Conservation (phyloP, 148 eudicot species). For the Amaranthus hypochondriacus region DNA sequence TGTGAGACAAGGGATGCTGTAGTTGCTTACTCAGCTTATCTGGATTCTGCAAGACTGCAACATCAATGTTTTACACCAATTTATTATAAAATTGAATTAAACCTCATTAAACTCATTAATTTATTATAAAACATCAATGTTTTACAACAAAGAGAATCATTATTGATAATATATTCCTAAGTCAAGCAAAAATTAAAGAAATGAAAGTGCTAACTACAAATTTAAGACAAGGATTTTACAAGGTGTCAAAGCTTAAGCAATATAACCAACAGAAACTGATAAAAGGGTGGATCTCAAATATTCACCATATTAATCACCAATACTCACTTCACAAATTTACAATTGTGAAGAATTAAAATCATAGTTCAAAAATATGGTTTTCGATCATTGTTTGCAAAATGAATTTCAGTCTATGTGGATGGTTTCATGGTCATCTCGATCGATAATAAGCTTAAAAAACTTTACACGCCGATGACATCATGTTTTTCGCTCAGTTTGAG, state of each 20-base stretch:
- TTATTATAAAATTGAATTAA: not conserved
- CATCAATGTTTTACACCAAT: not conserved
- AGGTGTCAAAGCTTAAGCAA: not conserved
- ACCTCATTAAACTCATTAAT: not conserved
- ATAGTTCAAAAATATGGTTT: not conserved
- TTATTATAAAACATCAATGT: not conserved
- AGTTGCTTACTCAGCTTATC: conserved; percentile 5
- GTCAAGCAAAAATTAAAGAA: not conserved
- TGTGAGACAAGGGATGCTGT: not conserved
- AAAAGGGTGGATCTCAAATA: not conserved
- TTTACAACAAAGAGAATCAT: not conserved
- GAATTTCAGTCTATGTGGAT: not conserved
- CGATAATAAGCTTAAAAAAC: no score
- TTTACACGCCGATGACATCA: no score
- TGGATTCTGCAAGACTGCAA: not conserved
- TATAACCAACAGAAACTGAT: not conserved
- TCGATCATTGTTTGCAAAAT: not conserved
- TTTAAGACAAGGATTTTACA: not conserved
- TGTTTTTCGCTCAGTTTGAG: no score
- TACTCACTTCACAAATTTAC: not conserved
- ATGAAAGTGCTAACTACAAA: not conserved
- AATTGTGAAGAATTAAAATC: not conserved
- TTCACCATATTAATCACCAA: not conserved
- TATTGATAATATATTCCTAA: not conserved
- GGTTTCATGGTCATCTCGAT: no score